Conservation (phyloP, 495 filamentous ascomycete species). For the Astrothelium macrocarpum region DNA sequence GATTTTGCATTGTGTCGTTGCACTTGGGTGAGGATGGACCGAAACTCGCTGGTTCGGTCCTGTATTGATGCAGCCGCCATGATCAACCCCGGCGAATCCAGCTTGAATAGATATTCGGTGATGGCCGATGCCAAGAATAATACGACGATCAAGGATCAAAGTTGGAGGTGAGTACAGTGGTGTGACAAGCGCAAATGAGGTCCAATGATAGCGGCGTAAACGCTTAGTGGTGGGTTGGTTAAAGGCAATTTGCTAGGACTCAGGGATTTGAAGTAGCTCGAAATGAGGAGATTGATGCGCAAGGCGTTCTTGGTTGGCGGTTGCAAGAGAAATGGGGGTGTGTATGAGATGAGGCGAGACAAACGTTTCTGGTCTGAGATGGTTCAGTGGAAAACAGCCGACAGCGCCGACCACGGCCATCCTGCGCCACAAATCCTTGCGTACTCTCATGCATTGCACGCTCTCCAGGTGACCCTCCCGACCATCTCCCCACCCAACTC, state of each 20-base stretch:
- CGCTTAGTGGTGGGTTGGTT: too few species aligned
- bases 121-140: background rate
- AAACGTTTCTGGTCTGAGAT: background rate
- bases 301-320: background rate
- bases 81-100: background rate
- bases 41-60: slow-evolving; percentile 92
- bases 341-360: background rate
- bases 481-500: background rate
- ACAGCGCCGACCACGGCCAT: too few species aligned
- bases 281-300: background rate
- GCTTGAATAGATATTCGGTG: background rate
- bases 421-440: background rate
- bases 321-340: background rate
- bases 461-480: background rate
- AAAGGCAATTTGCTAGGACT: too few species aligned
- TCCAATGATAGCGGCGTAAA: too few species aligned
- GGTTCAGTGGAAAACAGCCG: background rate
- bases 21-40: slow-evolving; percentile 73
- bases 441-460: background rate
- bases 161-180: background rate
- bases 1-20: slow-evolving; percentile 60
- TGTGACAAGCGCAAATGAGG: background rate
- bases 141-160: background rate
- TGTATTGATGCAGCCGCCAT: slow-evolving; percentile 64
- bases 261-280: background rate